These are phyloP conservation scores for Aureobasidium vineae DNA, from an alignment of 2,329 filamentous ascomycete species.

Conservation along the genomic window DNA sequence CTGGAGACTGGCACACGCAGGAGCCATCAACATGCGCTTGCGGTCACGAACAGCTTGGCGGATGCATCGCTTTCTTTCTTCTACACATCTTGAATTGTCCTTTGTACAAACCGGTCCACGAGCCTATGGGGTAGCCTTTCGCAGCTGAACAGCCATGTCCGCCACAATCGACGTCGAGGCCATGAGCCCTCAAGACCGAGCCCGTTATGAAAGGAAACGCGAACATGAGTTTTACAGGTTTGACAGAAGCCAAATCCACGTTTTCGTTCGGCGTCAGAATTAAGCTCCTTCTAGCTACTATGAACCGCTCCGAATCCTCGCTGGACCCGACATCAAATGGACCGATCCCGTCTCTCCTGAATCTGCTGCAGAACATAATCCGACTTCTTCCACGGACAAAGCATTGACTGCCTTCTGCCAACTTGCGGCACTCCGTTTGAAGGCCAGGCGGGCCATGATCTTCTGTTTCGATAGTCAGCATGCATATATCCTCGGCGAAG, in stretches of 20 bases:
- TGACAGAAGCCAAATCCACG: slow-evolving; percentile 32
- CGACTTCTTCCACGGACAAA: slow-evolving; percentile 34
- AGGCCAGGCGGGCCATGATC: slow-evolving; percentile 40
- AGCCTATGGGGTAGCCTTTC: slow-evolving; percentile 3
- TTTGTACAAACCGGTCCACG: not conserved
- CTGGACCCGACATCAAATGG: slow-evolving; percentile 25
- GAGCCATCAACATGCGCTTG: slow-evolving; percentile 20
- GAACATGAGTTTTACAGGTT: slow-evolving; percentile 32
- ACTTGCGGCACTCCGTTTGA: slow-evolving; percentile 40
- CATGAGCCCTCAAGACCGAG: slow-evolving; percentile 13
- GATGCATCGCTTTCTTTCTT: slow-evolving; percentile 10
- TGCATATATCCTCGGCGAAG: slow-evolving; percentile 54
- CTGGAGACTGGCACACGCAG: slow-evolving; percentile 16
- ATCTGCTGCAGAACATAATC: slow-evolving; percentile 11
- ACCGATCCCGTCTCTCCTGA: slow-evolving; percentile 26
- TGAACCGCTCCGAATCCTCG: slow-evolving; percentile 31
- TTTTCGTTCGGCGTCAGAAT: slow-evolving; percentile 31
- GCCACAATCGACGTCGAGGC: slow-evolving; percentile 20
- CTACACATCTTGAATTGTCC: not conserved
- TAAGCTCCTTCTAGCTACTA: slow-evolving; percentile 32
- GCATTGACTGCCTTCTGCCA: slow-evolving; percentile 41
- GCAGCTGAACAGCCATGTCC: slow-evolving; percentile 3
- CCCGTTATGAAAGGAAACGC: slow-evolving; percentile 26
- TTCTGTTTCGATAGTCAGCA: slow-evolving; percentile 50
- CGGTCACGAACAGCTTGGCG: slow-evolving; percentile 21